Base-by-base conservation (phyloP, 2,329 filamentous ascomycete genomes). In the Penicillium polonicum region DNA sequence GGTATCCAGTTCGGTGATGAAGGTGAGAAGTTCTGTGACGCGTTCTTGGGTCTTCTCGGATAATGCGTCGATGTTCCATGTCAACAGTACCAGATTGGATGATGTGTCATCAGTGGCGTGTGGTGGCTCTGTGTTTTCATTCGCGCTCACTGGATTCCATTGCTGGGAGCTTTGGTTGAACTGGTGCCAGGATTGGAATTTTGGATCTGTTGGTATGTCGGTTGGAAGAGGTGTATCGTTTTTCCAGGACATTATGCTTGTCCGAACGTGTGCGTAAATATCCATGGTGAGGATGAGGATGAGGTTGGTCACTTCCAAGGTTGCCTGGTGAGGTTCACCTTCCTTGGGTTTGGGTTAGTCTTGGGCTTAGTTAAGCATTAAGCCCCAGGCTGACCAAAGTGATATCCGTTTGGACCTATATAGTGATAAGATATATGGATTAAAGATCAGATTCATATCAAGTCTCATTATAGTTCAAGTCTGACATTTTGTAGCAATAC, bases 51-150 rank as follows among this genome's bases (percentile, higher is more conserved):
- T 51, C 2, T 27, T 38, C 9, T 52, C 15, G 5, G 51, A 56
- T 41, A 45, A 19, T 36, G 48, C 55, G 10, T 62, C 60, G 23
- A 62, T 64, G 17, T 64, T 64, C 60, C 60, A 64, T 42, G 58
- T 64, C 19, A 64, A 29, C 27, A 60, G 33, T 1, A 49, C 35
- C 15, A 59, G 45, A 5, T 56, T 9, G 29, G 44, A 23, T 15
- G 45, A 17, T 39, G 23, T 21, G n/a, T 29, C 12, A 6, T 38
- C 43, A 2, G 29, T 7, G 35, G n/a, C 15, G 29, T 29, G 29
- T 7, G n/a, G 5, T 48, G 33, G 10, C 13, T 48, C 17, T 29
- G 33, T 10, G 6, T 15, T 48, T 27, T 19, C 45, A 33, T 29
- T 43, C n/a, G 45, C 7, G 38, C 5, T 29, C 1, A 35, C n/a